Conservation (phyloP, 176 grass and related monocot genomes). For the Stipa capillata region DNA sequence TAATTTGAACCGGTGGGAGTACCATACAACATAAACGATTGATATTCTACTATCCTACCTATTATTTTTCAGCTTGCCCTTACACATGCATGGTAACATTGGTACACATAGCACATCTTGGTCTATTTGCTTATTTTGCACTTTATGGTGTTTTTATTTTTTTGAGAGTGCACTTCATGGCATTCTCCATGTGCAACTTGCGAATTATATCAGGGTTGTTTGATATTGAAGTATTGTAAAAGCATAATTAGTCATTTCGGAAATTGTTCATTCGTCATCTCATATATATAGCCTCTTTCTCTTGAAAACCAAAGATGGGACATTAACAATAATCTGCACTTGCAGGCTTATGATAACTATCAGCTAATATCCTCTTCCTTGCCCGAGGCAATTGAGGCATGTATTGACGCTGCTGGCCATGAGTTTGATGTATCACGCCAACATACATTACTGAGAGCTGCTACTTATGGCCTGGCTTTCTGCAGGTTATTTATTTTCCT, state of each 20-base stretch:
- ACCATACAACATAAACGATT: not conserved
- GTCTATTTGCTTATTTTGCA: not conserved
- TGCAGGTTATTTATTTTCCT: constrained; percentile 58
- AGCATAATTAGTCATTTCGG: not conserved
- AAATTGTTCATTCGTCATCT: constrained; percentile 4
- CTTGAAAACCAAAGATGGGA: not conserved
- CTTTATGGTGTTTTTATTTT: not conserved
- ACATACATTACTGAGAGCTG: constrained; percentile 69
- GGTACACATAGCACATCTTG: not conserved
- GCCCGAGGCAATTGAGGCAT: constrained; percentile 78
- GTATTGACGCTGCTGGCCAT: constrained; percentile 88
- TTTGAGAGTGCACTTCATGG: constrained; percentile 12
- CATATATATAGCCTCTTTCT: not conserved
- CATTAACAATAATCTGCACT: constrained; percentile 2
- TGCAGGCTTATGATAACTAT: constrained; percentile 92
- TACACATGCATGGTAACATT: not conserved
- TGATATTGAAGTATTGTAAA: not conserved
- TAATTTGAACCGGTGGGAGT: not conserved
- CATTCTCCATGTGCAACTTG: not conserved
- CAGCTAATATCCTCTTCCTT: constrained; percentile 71
- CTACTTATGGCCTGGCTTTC: constrained; percentile 89
- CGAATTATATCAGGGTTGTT: not conserved
- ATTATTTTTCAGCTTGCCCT: not conserved
- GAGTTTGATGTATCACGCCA: constrained; percentile 97
- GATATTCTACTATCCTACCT: not conserved